Base-by-base conservation (phyloP, 2,329 filamentous ascomycete species). In the Colletotrichum falcatum region DNA sequence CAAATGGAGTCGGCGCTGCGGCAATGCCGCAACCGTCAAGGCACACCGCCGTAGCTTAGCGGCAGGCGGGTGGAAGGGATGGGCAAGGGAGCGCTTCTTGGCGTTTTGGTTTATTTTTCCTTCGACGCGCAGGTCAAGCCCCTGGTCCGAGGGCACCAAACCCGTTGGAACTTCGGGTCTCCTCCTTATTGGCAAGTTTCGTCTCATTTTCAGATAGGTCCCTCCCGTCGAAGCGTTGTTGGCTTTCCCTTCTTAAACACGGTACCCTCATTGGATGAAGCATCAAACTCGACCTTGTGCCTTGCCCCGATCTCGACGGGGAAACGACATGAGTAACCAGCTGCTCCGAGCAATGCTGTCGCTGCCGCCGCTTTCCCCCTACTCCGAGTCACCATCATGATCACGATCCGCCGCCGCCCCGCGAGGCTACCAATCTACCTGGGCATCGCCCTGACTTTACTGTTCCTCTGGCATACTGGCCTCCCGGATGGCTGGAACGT, bases 371-470 rank as follows among this genome's bases (percentile, higher is more conserved):
- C 49, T 66, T n/a, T 66, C 30, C 46, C 44, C 66, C 9, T 58
- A 62, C 56, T 20, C 37, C 39, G 69, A 66, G 62, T 65, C 65
- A 65, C 71, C 71, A 70, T 53, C 70, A 73, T 73, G 72, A 72
- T 73, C 70, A 72, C 59, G 35, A 66, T 72, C 44, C 72, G 69
- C 48, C 71, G 68, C 55, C 69, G 69, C 49, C 64, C 70, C 16
- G 55, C 62, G 63, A 66, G 72, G 62, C 66, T 69, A 28, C 66
- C 66, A 35, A 58, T 72, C 23, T 71, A 71, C 49, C 54, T 73
- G 58, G 55, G 54, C 60, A 61, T 73, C 30, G 63, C 64, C 51
- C 49, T 72, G 23, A 54, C 49, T 8, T 28, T 66, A 42, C 46
- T 70, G 14, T 62, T 73, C 14, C 26, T 72, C 33, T 73, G 68